phyloP scores from a whole-genome alignment of 768 basidiomycete genomes.

The Lentinula guzmanii region DNA sequence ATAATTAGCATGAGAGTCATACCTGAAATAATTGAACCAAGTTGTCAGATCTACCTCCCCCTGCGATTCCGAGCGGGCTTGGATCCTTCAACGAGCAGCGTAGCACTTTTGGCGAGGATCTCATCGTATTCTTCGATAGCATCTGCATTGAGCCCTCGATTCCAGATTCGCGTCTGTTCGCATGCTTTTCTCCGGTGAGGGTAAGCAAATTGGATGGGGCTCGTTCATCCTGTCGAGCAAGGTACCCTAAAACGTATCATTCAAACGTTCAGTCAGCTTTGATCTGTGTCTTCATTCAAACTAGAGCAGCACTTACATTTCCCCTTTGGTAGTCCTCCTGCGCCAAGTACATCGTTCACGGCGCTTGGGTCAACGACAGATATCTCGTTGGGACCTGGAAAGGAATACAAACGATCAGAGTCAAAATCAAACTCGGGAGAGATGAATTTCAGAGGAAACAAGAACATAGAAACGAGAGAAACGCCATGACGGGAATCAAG shows the following conservation, averaged over 20 bases:
- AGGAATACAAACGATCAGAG: background rate
- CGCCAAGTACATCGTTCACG: conserved; percentile 16
- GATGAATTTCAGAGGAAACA: background rate
- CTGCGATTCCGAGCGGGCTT: conserved; percentile 1
- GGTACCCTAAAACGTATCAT: background rate
- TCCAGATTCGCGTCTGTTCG: conserved; percentile 24
- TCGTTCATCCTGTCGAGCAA: conserved; percentile 4
- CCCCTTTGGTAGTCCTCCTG: conserved; percentile 21
- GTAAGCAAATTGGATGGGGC: conserved; percentile 12
- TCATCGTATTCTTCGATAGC: conserved; percentile 22
- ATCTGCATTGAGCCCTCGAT: conserved; percentile 19
- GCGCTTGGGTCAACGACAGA: conserved; percentile 18
- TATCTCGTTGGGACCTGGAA: conserved; percentile 24
- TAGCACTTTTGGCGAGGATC: conserved; percentile 14
- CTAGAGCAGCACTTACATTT: conserved; percentile 14
- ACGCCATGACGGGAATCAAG: background rate
- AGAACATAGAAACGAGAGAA: background rate
- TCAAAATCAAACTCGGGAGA: background rate
- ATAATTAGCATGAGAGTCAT: background rate
- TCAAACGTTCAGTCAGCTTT: background rate
- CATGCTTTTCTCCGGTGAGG: conserved; percentile 18
- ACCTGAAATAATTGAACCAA: conserved; percentile 21
- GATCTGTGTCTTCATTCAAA: background rate
- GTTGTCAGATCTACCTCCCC: conserved; percentile 14
- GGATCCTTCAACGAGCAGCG: conserved; percentile 17